phyloP scores from a whole-genome alignment of 225 moss, liverwort and hornwort species.

The Polytrichum formosum region DNA sequence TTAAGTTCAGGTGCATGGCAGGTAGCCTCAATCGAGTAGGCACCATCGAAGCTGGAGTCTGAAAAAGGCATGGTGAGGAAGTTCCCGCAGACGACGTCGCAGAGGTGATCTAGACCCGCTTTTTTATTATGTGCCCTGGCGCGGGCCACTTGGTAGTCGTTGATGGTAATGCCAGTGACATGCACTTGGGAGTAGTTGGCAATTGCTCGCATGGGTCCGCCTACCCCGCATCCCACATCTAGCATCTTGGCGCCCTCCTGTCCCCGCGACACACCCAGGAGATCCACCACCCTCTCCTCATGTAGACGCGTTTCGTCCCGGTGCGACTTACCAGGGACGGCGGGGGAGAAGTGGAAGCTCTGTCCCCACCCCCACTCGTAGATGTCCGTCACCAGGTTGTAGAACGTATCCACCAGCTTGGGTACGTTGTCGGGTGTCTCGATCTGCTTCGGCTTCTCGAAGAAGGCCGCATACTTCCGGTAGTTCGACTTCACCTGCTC shows the following conservation, averaged over 20 bases:
- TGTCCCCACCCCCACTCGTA: constrained; percentile 99
- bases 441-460: constrained; percentile 95
- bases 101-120: constrained; percentile 70
- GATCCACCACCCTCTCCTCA: constrained; percentile 89
- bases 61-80: constrained; percentile 88
- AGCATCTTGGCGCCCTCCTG: constrained; percentile 45
- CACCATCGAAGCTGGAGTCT: constrained; percentile 74
- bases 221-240: constrained; percentile 91
- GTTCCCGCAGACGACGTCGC: constrained; percentile 89
- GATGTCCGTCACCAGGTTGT: constrained; percentile 91
- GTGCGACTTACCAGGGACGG: constrained; percentile 75
- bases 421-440: constrained; percentile 88
- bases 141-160: constrained; percentile 92
- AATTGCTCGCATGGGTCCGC: constrained; percentile 96
- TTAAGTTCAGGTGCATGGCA: constrained; percentile 87
- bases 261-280: constrained; percentile 56
- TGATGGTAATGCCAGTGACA: constrained; percentile 87
- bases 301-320: constrained; percentile 80
- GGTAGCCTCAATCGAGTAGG: constrained; percentile 87
- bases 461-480: constrained; percentile 78
- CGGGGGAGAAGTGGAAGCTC: constrained; percentile 97
- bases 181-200: constrained; percentile 74
- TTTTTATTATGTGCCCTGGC: constrained; percentile 88
- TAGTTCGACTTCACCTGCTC: constrained; percentile 87
- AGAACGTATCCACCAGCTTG: constrained; percentile 92